Base-by-base conservation (phyloP, 2,329 filamentous ascomycete genomes). In the Leptographium flavum region DNA sequence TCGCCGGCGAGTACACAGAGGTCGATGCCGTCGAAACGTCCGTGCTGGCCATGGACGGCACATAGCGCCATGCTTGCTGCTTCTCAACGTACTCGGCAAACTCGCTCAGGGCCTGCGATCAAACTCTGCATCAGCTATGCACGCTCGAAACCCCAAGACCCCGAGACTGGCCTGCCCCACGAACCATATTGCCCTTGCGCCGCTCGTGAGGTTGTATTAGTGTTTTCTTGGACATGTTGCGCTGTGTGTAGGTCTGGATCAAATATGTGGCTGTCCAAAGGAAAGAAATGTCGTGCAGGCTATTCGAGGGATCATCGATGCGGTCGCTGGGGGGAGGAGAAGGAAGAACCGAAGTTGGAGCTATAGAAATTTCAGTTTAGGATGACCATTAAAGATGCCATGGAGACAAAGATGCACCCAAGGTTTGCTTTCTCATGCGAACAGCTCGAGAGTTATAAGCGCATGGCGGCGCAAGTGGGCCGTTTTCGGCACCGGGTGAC, bases 61-160 rank as follows among this genome's bases (percentile, higher is more conserved):
- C 74, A 54, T 77, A 80, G 46, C 83, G 80, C 42, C 81, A 64
- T 14, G 80, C 79, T 63, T 96, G 92, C 61, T 96, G 88, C 60
- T 87, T 83, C 63, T 96, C 87, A 53, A 95, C 92, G 57, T 95
- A 96, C 57, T 98, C 92, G 62, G 88, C 87, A 60, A 98, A 98
- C 56, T 96, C 92, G 67, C 84, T 92, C 46, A 98, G 73, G 13
- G 90, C 88, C 73, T 74, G 32, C 2, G 3, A 31, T 17, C 11
- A n/a, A 17, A 13, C 21, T 9, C 30, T 2, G 14, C 13, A 17
- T 33, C 28, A 17, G 17, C 14, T 15, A 28, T 22, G 22, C 37
- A n/a, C 10, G 4, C 9, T 3, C 19, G 13, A 22, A 13, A 6
- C 10, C 10, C 19, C 19, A 15, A 10, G 13, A 14, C 35, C 35